Conservation (phyloP, 257 asterid genomes). For the Orobanche coerulescens region DNA sequence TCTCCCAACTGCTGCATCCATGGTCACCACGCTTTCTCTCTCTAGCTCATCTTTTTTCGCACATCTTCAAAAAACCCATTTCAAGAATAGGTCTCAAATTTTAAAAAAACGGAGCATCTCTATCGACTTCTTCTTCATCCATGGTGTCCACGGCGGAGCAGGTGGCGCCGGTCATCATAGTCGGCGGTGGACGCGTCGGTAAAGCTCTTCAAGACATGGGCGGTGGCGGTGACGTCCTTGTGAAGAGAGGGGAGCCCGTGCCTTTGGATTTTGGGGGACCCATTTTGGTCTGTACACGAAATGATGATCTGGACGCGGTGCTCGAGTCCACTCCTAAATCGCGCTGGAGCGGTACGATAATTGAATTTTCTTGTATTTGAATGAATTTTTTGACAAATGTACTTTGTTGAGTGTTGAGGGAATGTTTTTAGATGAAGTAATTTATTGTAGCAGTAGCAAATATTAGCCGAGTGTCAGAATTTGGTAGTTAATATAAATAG, state of each 20-base stretch:
- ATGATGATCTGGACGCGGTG: conserved; percentile 89
- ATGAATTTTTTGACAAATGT: not conserved
- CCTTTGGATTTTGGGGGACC: conserved; percentile 81
- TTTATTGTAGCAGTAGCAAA: not conserved
- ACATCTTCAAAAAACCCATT: conserved; percentile 29
- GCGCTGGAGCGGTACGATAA: conserved; percentile 73
- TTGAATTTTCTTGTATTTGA: not conserved
- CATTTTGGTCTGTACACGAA: conserved; percentile 83
- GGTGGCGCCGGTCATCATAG: conserved; percentile 76
- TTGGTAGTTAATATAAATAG: no score
- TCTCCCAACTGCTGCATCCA: conserved; percentile 28
- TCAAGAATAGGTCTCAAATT: conserved; percentile 25
- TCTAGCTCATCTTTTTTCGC: conserved; percentile 44
- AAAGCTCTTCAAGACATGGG: conserved; percentile 90
- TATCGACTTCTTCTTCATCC: conserved; percentile 33
- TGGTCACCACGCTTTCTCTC: conserved; percentile 38
- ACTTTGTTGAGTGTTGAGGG: no score
- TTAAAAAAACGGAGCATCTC: conserved; percentile 36
- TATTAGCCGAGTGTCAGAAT: not conserved
- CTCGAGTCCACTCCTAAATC: conserved; percentile 80
- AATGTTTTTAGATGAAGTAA: not conserved
- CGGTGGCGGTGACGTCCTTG: conserved; percentile 58
- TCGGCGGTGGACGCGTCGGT: conserved; percentile 96
- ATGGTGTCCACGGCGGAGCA: conserved; percentile 47
- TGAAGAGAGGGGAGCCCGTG: conserved; percentile 81